Base-by-base conservation (phyloP, 2,329 filamentous ascomycete species). In the Fusarium marasasianum region DNA sequence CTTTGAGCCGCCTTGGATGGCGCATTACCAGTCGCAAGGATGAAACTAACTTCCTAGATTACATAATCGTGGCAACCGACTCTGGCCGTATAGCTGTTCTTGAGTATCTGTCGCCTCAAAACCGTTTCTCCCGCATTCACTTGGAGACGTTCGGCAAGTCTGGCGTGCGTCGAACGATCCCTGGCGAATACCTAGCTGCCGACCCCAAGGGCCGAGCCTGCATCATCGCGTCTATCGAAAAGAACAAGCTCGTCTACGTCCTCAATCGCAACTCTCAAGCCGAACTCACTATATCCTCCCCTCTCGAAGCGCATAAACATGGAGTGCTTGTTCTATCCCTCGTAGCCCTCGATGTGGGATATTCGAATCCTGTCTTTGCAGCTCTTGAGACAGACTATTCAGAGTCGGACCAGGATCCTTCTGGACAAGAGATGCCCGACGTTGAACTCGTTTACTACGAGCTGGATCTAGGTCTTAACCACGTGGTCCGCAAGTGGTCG, bases 211-310 rank as follows among this genome's bases (percentile, higher is more conserved):
- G 96, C 60, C 90, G 96, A 85, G 97, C 97, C 62, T 98, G 96
- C 80, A 88, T 99, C 80, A 93, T 98, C 69, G 95, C 96, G 10
- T 96, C 95, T 7, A 89, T 95, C 60, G 97, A 99, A 85, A 99
- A 99, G 89, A 99, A 98, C 86, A 99, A 99, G 86, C 92, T 99
- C 59, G 96, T 99, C 76, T 99, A 99, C 84, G 95, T 99, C 79
- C 88, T 99, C 75, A 98, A 98, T 83, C 92, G 97, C 74, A 97
- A 98, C 84, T 90, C 95, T 5, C 94, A 98, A 83, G 95, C 95
- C n/a, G 94, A 98, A 82, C 90, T 99, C 77, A 97, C 95, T 38
- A 99, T 99, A 54, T 99, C 96, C 7, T 99, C 96, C 17, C 96
- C 96, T 1, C 88, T 99, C 22, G 96, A 99, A 83, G 96, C 96